Evolutionary conservation across 805 yeast genomes (phyloP).

Genomic region (Metschnikowia lunata): DNA sequence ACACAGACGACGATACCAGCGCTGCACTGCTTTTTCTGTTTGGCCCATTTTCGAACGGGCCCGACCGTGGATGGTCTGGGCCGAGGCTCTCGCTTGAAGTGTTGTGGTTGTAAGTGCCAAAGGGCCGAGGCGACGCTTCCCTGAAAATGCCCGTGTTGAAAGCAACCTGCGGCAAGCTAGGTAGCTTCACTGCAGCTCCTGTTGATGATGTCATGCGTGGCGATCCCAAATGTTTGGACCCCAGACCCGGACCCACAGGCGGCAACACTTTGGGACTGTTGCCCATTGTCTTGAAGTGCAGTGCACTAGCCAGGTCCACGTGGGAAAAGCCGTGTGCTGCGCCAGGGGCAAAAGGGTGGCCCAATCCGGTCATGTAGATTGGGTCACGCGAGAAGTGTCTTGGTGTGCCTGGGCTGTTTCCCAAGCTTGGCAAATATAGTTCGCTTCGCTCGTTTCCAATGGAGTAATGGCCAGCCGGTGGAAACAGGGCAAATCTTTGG

Average conservation of each 20-base stretch:
- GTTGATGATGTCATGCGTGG: neutral
- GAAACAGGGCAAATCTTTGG: no score
- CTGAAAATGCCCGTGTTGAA: slow-evolving; percentile 42
- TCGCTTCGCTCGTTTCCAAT: no score
- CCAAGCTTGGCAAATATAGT: neutral
- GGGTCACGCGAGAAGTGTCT: no score
- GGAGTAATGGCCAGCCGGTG: neutral
- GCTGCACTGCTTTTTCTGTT: no score
- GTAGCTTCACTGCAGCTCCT: neutral
- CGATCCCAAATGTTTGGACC: neutral
- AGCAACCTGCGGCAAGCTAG: slow-evolving; percentile 29
- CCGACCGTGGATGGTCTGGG: no score
- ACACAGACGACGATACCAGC: no score
- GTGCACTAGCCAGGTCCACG: neutral
- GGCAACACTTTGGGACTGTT: neutral
- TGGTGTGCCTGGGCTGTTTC: neutral
- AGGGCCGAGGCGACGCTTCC: neutral
- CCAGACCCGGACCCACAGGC: neutral
- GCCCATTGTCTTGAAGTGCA: neutral
- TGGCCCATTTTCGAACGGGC: no score
- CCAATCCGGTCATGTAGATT: neutral
- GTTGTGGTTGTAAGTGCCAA: no score
- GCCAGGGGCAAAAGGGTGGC: neutral
- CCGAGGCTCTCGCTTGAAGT: no score
- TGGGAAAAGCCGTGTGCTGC: neutral